Conservation (phyloP, 2,329 filamentous ascomycete species). For the Dryadomyces quercus-mongolicae region DNA sequence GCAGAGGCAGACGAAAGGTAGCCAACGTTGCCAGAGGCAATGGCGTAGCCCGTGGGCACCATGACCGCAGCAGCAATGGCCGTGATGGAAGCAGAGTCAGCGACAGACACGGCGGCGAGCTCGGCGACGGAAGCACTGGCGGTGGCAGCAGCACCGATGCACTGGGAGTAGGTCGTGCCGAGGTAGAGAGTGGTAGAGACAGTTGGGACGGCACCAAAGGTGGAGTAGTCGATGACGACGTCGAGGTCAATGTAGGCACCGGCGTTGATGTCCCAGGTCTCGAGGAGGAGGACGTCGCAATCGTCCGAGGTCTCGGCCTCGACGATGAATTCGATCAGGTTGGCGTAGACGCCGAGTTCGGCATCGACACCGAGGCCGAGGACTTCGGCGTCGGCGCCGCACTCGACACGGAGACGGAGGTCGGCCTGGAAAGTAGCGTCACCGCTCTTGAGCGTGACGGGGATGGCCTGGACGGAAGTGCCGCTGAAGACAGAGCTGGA, state of each 20-base stretch:
- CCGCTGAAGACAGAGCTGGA: slow-evolving; percentile 32
- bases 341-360: slow-evolving; percentile 33
- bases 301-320: slow-evolving; percentile 22
- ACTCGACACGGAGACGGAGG: slow-evolving; percentile 37
- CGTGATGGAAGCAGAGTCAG: neutral
- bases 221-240: slow-evolving; percentile 24
- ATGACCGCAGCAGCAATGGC: neutral
- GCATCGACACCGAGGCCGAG: slow-evolving; percentile 26
- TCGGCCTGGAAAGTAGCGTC: slow-evolving; percentile 33
- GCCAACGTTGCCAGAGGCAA: neutral
- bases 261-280: slow-evolving; percentile 27
- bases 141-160: slow-evolving; percentile 13
- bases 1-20: too few species aligned
- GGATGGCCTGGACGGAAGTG: slow-evolving; percentile 29
- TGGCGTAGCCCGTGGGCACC: too few species aligned
- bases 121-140: neutral
- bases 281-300: slow-evolving; percentile 23
- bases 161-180: slow-evolving; percentile 24
- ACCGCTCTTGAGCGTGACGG: slow-evolving; percentile 33
- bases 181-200: slow-evolving; percentile 26
- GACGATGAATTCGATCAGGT: slow-evolving; percentile 41
- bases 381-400: slow-evolving; percentile 24
- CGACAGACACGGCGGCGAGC: neutral
- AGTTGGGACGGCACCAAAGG: slow-evolving; percentile 26
- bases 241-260: slow-evolving; percentile 23